phyloP scores from a whole-genome alignment of 1,139 yeast species.

The Candida sp. region DNA sequence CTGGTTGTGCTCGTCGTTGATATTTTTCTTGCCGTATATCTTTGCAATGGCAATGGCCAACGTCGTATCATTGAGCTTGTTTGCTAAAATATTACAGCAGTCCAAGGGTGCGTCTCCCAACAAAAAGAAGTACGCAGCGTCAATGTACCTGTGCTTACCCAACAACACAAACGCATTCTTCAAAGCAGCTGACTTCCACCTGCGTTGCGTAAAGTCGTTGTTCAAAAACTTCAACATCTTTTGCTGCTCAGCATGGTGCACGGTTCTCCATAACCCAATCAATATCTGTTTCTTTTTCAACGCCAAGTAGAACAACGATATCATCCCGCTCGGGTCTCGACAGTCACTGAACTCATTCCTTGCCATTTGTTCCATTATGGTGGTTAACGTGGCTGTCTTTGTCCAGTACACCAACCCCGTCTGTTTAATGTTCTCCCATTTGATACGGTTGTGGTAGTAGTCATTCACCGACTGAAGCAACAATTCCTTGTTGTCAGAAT shows the following conservation, averaged over 20 bases:
- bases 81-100: conserved; percentile 73
- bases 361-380: conserved; percentile 70
- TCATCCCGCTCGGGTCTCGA: conserved; percentile 73
- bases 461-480: conserved; percentile 60
- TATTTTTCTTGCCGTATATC: conserved; percentile 42
- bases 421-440: conserved; percentile 65
- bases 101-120: conserved; percentile 81
- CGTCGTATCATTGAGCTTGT: conserved; percentile 66
- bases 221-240: conserved; percentile 79
- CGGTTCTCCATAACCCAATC: conserved; percentile 82
- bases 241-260: conserved; percentile 78
- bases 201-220: conserved; percentile 71
- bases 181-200: conserved; percentile 90
- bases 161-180: conserved; percentile 92
- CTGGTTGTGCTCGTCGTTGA: conserved; percentile 11
- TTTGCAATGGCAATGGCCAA: conserved; percentile 85
- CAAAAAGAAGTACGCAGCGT: conserved; percentile 90
- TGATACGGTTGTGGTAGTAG: conserved; percentile 43
- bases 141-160: conserved; percentile 85
- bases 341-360: conserved; percentile 63
- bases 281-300: conserved; percentile 77
- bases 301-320: conserved; percentile 80
- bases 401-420: conserved; percentile 81
- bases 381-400: conserved; percentile 47
- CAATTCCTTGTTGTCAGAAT: conserved; percentile 77